phyloP scores from a whole-genome alignment of 129 eudicot genomes.

The Arctium minus region DNA sequence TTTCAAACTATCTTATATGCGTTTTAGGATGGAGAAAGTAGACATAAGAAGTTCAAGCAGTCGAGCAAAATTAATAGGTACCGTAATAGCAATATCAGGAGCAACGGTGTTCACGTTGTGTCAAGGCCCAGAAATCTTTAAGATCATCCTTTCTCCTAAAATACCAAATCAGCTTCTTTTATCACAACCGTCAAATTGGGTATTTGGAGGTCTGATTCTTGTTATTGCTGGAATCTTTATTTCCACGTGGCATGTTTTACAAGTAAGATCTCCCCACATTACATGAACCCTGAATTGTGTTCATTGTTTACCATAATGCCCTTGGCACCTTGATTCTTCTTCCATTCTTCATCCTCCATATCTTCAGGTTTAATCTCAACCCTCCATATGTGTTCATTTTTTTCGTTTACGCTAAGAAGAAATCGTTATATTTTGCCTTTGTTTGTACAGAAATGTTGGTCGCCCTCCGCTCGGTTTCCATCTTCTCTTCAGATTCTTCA shows the following conservation, averaged over 20 bases:
- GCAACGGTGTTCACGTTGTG: constrained; percentile 41
- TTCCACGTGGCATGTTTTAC: constrained; percentile 19
- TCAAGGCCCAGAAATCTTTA: constrained; percentile 26
- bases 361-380: constrained; percentile 25
- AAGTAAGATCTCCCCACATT: background rate
- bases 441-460: constrained; percentile 9
- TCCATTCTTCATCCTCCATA: constrained; percentile 31
- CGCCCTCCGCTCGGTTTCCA: constrained; percentile 25
- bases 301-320: constrained; percentile 40
- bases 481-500: constrained; percentile 30
- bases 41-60: constrained; percentile 33
- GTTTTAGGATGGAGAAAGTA: constrained; percentile 42
- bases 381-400: background rate
- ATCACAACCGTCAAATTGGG: constrained; percentile 15
- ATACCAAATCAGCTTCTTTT: background rate
- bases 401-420: background rate
- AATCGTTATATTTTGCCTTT: background rate
- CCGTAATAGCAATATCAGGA: constrained; percentile 38
- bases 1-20: background rate
- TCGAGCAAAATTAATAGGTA: constrained; percentile 36
- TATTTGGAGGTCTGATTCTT: constrained; percentile 19
- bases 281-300: constrained; percentile 13
- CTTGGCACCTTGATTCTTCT: constrained; percentile 38
- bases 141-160: background rate
- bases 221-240: background rate